phyloP scores from a whole-genome alignment of 1,284 basidiomycete species.

The Uromyces viciae-fabae region DNA sequence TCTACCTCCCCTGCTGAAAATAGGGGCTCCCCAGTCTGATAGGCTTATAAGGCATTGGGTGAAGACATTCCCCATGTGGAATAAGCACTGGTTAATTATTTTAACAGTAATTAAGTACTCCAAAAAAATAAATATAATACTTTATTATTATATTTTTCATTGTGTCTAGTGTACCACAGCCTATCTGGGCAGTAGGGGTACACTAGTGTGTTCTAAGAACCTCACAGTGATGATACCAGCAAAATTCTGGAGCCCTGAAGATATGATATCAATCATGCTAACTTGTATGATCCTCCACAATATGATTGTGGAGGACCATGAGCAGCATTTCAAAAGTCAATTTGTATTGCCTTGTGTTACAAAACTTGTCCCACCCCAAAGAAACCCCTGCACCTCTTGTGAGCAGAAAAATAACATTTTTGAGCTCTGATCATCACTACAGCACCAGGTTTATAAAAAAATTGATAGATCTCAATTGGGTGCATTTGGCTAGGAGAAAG shows the following conservation, averaged over 20 bases:
- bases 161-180: too few species aligned
- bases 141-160: too few species aligned
- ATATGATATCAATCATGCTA: background rate
- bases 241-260: background rate
- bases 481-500: too few species aligned
- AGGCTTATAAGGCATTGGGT: too few species aligned
- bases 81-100: too few species aligned
- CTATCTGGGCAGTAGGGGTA: too few species aligned
- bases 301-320: background rate
- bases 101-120: too few species aligned
- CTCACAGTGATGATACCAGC: background rate
- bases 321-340: background rate
- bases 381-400: background rate
- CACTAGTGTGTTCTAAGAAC: too few species aligned
- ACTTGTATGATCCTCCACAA: background rate
- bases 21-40: too few species aligned
- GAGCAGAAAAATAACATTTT: background rate
- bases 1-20: too few species aligned
- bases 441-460: background rate
- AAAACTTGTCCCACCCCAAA: background rate
- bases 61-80: too few species aligned
- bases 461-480: background rate
- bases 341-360: background rate
- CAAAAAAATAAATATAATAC: too few species aligned
- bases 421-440: background rate